phyloP scores from a whole-genome alignment of 2,329 filamentous ascomycete genomes.

The Alternaria infectoria region DNA sequence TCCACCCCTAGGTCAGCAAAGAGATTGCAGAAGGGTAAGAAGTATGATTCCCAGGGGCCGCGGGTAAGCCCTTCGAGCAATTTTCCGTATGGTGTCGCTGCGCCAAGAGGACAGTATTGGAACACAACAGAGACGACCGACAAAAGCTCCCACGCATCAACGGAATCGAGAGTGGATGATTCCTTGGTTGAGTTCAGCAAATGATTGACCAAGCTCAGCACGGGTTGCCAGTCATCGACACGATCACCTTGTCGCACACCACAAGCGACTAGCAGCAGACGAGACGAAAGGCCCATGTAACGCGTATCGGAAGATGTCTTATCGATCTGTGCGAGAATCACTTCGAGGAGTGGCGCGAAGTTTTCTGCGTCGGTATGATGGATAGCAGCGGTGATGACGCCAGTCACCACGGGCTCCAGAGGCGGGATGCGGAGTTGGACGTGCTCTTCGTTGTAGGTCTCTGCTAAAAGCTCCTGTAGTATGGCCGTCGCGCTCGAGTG shows the following conservation, averaged over 20 bases:
- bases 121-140: slow-evolving; percentile 68
- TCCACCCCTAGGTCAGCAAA: slow-evolving; percentile 75
- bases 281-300: slow-evolving; percentile 35
- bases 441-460: slow-evolving; percentile 34
- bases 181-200: slow-evolving; percentile 45
- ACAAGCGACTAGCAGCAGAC: slow-evolving; percentile 71
- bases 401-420: slow-evolving; percentile 69
- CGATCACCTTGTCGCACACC: slow-evolving; percentile 83
- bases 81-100: slow-evolving; percentile 73
- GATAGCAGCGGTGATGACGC: slow-evolving; percentile 79
- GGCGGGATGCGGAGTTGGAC: slow-evolving; percentile 55
- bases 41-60: slow-evolving; percentile 72
- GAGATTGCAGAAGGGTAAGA: slow-evolving; percentile 84
- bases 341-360: slow-evolving; percentile 71
- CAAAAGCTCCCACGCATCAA: slow-evolving; percentile 47
- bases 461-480: slow-evolving; percentile 57
- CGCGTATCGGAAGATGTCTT: slow-evolving; percentile 53
- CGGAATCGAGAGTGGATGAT: slow-evolving; percentile 37
- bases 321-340: slow-evolving; percentile 54
- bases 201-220: slow-evolving; percentile 58
- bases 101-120: slow-evolving; percentile 78
- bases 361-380: slow-evolving; percentile 80
- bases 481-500: slow-evolving; percentile 64
- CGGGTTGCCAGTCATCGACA: slow-evolving; percentile 71
- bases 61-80: slow-evolving; percentile 69